These are phyloP conservation scores for Fusarium duplospermum DNA, from an alignment of 2,329 filamentous ascomycete genomes.

Conservation along the genomic window DNA sequence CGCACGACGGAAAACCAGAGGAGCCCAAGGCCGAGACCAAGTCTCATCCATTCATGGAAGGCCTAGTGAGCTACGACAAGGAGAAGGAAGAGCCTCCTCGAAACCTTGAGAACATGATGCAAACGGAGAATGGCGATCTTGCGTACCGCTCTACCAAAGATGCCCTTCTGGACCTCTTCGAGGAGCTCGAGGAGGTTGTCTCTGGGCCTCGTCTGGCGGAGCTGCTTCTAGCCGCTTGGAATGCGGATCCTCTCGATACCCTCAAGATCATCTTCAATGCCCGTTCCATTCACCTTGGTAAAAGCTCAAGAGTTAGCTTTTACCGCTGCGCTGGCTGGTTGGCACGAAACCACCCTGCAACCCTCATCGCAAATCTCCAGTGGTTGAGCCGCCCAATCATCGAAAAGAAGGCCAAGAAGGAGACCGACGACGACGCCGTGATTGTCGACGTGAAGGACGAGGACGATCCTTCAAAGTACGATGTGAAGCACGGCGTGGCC, in stretches of 20 bases:
- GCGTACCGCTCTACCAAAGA: constrained; percentile 59
- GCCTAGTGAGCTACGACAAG: constrained; percentile 42
- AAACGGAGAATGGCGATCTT: constrained; percentile 64
- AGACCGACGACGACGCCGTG: constrained; percentile 51
- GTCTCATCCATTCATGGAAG: constrained; percentile 50
- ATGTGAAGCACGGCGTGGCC: constrained; percentile 61
- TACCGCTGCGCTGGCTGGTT: constrained; percentile 69
- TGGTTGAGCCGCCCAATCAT: constrained; percentile 69
- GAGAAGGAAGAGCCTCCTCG: constrained; percentile 14
- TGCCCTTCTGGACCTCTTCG: constrained; percentile 65
- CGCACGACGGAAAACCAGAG: neutral
- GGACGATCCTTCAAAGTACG: constrained; percentile 50
- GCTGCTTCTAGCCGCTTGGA: constrained; percentile 63
- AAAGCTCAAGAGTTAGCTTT: constrained; percentile 59
- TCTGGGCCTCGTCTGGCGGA: constrained; percentile 51
- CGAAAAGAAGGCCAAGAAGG: constrained; percentile 61
- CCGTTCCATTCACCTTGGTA: constrained; percentile 71
- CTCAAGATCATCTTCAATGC: constrained; percentile 71
- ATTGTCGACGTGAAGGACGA: constrained; percentile 50
- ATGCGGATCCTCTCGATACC: constrained; percentile 58
- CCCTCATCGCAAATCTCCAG: constrained; percentile 62
- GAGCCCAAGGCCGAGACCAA: neutral
- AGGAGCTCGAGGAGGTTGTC: constrained; percentile 59
- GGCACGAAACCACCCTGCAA: constrained; percentile 64
- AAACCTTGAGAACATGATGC: constrained; percentile 56